Percentiles rank a stretch among this genome's conserved stretches.
Evolutionary conservation across 805 yeast genomes (phyloP).

Genomic region (Teunomyces lycoperdinae): DNA sequence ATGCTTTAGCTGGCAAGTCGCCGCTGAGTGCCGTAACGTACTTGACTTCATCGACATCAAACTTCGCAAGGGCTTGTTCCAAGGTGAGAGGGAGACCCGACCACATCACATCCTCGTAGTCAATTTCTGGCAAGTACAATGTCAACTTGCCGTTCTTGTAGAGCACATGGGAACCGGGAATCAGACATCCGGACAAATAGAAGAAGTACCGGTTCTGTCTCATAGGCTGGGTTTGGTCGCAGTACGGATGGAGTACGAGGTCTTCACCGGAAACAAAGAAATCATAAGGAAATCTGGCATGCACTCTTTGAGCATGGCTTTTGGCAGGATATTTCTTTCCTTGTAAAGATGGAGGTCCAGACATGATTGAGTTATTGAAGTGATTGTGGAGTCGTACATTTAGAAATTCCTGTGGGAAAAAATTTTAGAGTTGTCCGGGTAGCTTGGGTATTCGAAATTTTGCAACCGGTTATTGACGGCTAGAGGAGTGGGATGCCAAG

Average conservation of each 20-base stretch:
- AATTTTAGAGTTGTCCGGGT: not conserved
- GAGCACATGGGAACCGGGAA: conserved; percentile 72
- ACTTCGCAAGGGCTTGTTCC: conserved; percentile 62
- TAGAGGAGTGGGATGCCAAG: too few relatives aligned
- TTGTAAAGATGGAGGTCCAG: conserved; percentile 12
- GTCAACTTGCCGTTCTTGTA: conserved; percentile 54
- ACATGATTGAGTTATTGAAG: conserved; percentile 1
- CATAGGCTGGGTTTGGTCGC: conserved; percentile 74
- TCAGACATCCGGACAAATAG: conserved; percentile 78
- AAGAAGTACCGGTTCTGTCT: conserved; percentile 91
- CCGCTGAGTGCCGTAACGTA: conserved; percentile 52
- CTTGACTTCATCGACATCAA: conserved; percentile 79
- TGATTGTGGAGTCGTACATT: not conserved
- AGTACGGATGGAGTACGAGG: conserved; percentile 60
- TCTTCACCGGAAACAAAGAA: conserved; percentile 63
- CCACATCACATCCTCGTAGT: conserved; percentile 93
- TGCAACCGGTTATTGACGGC: too few relatives aligned
- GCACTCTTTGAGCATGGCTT: conserved; percentile 61
- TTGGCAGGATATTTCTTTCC: conserved; percentile 78
- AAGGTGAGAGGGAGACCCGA: conserved; percentile 77
- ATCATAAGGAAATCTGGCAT: conserved; percentile 34
- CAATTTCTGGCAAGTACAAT: conserved; percentile 79
- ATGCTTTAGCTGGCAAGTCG: conserved; percentile 22
- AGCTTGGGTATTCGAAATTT: not conserved
- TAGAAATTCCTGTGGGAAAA: too few relatives aligned